Conservation (phyloP, 2,329 filamentous ascomycete species). For the Venturia oleaginea region DNA sequence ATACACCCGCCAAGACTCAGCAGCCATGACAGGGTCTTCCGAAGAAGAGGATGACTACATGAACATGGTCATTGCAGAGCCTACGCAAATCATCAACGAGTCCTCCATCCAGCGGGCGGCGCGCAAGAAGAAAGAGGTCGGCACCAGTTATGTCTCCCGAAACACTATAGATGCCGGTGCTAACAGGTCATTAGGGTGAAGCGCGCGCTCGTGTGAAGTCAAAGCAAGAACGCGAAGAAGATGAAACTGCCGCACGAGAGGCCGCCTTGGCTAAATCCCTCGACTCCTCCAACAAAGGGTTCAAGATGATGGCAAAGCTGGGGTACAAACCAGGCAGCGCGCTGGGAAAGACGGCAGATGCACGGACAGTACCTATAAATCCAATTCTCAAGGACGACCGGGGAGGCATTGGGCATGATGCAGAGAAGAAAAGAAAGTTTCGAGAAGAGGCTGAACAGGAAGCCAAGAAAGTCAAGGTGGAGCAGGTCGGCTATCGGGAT, state of each 20-base stretch:
- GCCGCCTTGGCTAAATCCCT: slow-evolving; percentile 66
- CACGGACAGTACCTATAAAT: slow-evolving; percentile 62
- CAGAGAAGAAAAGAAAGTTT: slow-evolving; percentile 70
- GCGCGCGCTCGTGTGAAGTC: slow-evolving; percentile 57
- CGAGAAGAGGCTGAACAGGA: slow-evolving; percentile 25
- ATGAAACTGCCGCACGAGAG: slow-evolving; percentile 64
- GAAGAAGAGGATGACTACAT: slow-evolving; percentile 94
- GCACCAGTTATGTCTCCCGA: slow-evolving; percentile 17
- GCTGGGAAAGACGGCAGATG: slow-evolving; percentile 54
- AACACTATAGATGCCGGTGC: slow-evolving; percentile 18
- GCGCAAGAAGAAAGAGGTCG: slow-evolving; percentile 44
- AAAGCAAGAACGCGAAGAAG: slow-evolving; percentile 71
- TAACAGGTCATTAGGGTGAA: slow-evolving; percentile 44
- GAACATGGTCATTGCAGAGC: slow-evolving; percentile 81
- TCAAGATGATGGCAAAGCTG: slow-evolving; percentile 95
- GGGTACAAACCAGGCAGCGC: slow-evolving; percentile 72
- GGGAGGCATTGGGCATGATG: slow-evolving; percentile 75
- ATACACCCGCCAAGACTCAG: not conserved
- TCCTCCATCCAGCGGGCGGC: slow-evolving; percentile 53
- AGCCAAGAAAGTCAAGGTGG: slow-evolving; percentile 38
- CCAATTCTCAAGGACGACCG: slow-evolving; percentile 70
- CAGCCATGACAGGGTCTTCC: slow-evolving; percentile 18
- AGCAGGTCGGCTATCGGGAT: slow-evolving; percentile 28
- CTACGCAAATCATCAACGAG: slow-evolving; percentile 42
- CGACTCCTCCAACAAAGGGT: slow-evolving; percentile 67